Evolutionary conservation across 148 eudicot species (phyloP), one percentile per base, ranked within the genome.

Genomic region (Rhododendron simsii): DNA sequence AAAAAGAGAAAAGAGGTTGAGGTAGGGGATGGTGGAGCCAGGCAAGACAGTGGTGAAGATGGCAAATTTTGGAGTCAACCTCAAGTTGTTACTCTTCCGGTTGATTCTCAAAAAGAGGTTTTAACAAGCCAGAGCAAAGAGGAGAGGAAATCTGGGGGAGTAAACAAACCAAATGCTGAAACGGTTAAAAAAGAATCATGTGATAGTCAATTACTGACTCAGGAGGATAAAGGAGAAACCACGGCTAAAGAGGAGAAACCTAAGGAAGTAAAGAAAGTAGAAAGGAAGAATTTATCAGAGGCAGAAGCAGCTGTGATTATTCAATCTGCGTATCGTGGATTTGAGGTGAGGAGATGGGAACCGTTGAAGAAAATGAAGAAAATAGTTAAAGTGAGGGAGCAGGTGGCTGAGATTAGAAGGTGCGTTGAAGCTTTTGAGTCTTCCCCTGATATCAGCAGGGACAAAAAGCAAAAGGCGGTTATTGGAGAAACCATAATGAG

Each of bases 261-360:
- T 86, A 82, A 48, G 78, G 81, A 75, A 76, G 63, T 28, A 11
- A 80, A 76, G 35, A 83, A 77, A 57, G 84, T 45, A 16, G 51
- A 82, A 71, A 89, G 77, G 57, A 88, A 82, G 83, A 80, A 82
- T 47, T 67, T 92, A 87, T 89, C 95, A 13, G 95, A 89, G 14
- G 85, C 83, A 5, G 96, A 96, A 90, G 98, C 98, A 47, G 95
- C 96, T 81, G 44, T 84, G 20, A 75, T 88, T 14, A 90, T 96
- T 71, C 95, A 96, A 88, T 90, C 98, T 47, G 94, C 87, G 2
- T 94, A 89, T 84, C 98, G 95, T 78, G 98, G 98, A 47, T 93
- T 89, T 82, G 92, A 84, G 61, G 89, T 92, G 57, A 93, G 98
- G 84, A 94, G 91, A 88, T 91, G 90, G 91, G 91, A 90, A 76